Conservation (phyloP, 148 eudicot genomes). For the Persicaria maculosa region DNA sequence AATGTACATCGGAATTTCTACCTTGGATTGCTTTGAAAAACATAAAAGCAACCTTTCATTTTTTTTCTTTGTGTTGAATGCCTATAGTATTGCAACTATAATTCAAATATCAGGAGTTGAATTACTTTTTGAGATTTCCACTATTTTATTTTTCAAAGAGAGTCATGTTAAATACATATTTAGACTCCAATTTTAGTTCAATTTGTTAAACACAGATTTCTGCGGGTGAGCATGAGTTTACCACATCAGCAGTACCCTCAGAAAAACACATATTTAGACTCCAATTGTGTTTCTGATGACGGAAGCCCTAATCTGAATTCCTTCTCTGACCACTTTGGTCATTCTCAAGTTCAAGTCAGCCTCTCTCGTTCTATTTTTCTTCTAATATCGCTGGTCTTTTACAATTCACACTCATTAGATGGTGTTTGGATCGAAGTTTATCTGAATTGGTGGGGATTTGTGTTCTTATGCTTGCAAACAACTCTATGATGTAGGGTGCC, state of each 20-base stretch:
- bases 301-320: constrained; percentile 57
- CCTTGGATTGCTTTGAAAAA: constrained; percentile 4
- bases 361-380: background rate
- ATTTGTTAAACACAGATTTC: too few relatives aligned
- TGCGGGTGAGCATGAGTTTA: too few relatives aligned
- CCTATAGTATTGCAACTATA: background rate
- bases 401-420: background rate
- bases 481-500: background rate
- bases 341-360: constrained; percentile 60
- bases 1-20: background rate
- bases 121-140: background rate
- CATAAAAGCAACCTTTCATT: background rate
- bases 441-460: background rate
- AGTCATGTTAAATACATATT: too few relatives aligned
- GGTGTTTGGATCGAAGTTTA: background rate
- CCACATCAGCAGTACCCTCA: too few relatives aligned
- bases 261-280: too few relatives aligned
- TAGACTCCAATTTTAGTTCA: too few relatives aligned
- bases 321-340: constrained; percentile 52
- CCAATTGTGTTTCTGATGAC: constrained; percentile 44
- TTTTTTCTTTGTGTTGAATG: background rate
- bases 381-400: background rate
- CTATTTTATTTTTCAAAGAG: background rate
- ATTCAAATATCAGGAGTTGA: background rate
- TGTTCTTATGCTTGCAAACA: background rate